These are phyloP conservation scores for Penicillium vulpinum DNA, from an alignment of 2,329 filamentous ascomycete genomes.

Conservation along the genomic window DNA sequence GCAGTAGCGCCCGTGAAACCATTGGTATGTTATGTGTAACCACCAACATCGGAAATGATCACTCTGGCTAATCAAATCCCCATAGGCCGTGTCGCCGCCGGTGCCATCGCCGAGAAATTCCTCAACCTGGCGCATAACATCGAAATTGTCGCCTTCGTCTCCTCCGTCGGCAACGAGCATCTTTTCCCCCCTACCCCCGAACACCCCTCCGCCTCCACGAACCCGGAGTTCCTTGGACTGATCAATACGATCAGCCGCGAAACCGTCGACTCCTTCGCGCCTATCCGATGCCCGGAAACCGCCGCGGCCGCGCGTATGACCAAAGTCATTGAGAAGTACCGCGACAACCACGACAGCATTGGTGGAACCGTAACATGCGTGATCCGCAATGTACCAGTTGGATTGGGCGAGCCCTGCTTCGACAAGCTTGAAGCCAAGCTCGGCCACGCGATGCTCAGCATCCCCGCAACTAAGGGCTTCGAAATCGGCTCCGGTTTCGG, in stretches of 20 bases:
- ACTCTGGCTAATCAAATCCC: background rate
- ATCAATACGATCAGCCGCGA: conserved; percentile 70
- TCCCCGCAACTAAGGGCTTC: conserved; percentile 93
- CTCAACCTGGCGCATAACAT: conserved; percentile 75
- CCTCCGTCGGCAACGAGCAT: conserved; percentile 77
- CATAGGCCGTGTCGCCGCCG: conserved; percentile 76
- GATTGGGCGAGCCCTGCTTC: conserved; percentile 90
- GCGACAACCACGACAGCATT: conserved; percentile 80
- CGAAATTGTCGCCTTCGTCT: conserved; percentile 88
- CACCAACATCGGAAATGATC: background rate
- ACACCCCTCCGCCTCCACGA: conserved; percentile 68
- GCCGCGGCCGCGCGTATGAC: conserved; percentile 70
- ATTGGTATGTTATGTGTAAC: conserved; percentile 59
- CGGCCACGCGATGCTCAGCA: conserved; percentile 90
- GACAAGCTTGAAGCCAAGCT: conserved; percentile 92
- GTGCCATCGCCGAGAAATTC: conserved; percentile 92
- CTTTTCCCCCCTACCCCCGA: conserved; percentile 71
- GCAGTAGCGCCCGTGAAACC: conserved; percentile 90
- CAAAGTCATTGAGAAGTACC: conserved; percentile 72
- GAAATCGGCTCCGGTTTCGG: conserved; percentile 92
- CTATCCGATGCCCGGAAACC: conserved; percentile 79
- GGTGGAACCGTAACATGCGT: conserved; percentile 95
- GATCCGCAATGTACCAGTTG: conserved; percentile 79
- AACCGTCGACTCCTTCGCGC: conserved; percentile 79
- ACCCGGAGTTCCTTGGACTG: conserved; percentile 76